Evolutionary conservation across 164 flowering plant species (phyloP).

Genomic region (Nymphaea thermarum): DNA sequence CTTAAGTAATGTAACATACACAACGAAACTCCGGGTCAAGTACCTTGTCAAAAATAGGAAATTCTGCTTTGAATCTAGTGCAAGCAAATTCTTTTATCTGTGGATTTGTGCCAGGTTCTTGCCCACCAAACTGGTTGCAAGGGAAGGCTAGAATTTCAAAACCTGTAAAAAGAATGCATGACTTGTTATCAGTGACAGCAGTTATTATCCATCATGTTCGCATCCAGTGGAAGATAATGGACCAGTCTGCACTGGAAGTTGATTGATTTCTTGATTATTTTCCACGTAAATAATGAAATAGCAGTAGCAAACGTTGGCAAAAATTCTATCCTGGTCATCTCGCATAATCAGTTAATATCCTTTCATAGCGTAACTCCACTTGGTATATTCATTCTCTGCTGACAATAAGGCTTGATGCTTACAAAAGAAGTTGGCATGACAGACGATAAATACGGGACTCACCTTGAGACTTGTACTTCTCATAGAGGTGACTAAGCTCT

Average conservation of each 20-base stretch:
- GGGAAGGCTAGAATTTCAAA: slow-evolving; percentile 92
- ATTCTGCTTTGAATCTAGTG: slow-evolving; percentile 82
- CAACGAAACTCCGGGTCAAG: too few species aligned
- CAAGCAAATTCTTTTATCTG: slow-evolving; percentile 88
- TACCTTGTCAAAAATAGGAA: slow-evolving; percentile 94
- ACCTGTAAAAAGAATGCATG: slow-evolving; percentile 30
- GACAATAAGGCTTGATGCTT: too few species aligned
- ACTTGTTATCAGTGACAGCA: background rate
- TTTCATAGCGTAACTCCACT: too few species aligned
- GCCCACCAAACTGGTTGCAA: slow-evolving; percentile 89
- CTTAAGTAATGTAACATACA: background rate
- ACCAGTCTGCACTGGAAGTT: background rate
- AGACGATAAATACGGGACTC: background rate
- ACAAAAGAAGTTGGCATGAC: too few species aligned
- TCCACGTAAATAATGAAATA: too few species aligned
- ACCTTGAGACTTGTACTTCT: slow-evolving; percentile 91
- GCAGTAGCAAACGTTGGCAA: too few species aligned
- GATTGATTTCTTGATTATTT: too few species aligned
- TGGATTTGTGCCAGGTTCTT: slow-evolving; percentile 85
- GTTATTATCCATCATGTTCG: background rate
- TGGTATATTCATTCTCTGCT: too few species aligned
- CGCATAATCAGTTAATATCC: too few species aligned
- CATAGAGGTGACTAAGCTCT: slow-evolving; percentile 71
- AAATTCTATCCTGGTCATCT: too few species aligned
- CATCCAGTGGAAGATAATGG: background rate